Percentiles rank a stretch among this genome's conserved stretches.
These are phyloP conservation scores for Wickerhamiella azyma DNA, from an alignment of 805 yeast genomes.

Conservation along the genomic window DNA sequence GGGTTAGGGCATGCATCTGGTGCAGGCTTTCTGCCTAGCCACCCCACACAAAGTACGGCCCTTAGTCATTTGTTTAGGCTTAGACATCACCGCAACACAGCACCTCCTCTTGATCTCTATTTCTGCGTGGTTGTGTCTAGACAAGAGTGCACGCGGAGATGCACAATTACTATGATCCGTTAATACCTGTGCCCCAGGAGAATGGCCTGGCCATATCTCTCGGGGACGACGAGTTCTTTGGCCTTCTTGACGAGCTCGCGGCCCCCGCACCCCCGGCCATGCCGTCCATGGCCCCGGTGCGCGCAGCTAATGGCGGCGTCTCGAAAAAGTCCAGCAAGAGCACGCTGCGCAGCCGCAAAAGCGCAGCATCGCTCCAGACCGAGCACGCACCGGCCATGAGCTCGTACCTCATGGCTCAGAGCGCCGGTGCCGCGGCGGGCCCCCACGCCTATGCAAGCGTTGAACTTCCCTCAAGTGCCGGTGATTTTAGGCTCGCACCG, in stretches of 20 bases:
- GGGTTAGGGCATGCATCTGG: background rate
- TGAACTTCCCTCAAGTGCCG: background rate
- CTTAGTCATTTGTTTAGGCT: background rate
- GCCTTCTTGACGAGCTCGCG: conserved; percentile 5
- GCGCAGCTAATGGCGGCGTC: background rate
- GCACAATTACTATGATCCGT: conserved; percentile 7
- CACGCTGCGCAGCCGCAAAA: conserved; percentile 6
- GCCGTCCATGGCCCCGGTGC: background rate
- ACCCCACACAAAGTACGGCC: background rate
- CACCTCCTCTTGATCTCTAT: background rate
- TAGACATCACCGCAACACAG: background rate
- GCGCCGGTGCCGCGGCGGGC: conserved; percentile 4
- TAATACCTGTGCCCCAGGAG: background rate
- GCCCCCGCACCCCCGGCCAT: background rate
- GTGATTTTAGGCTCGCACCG: conserved; percentile 2
- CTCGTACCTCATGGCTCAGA: conserved; percentile 2
- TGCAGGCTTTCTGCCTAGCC: background rate
- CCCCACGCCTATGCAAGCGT: conserved; percentile 4
- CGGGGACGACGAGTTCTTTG: conserved; percentile 7
- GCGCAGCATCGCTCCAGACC: conserved; percentile 4
- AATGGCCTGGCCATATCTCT: conserved; percentile 4
- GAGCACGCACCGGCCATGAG: background rate
- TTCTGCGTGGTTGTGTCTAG: background rate
- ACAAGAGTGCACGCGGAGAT: background rate
- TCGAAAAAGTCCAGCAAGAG: conserved; percentile 6